Base-by-base conservation (phyloP, 1,284 basidiomycete species). In the Ustilago esculenta region DNA sequence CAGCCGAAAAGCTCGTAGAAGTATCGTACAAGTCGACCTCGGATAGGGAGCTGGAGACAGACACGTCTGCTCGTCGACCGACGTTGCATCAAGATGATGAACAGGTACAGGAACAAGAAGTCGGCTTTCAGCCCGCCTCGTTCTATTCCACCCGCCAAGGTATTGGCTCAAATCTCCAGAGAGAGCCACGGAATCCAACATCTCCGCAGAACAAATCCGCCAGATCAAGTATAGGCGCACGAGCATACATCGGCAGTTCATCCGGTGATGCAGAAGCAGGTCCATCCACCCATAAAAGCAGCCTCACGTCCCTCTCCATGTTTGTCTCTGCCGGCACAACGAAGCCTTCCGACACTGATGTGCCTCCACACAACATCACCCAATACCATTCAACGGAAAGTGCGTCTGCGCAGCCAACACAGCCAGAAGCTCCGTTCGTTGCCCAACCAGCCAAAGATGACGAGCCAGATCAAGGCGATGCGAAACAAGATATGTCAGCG, bases 271-370 rank as follows among this genome's bases (percentile, higher is more conserved):
- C 21, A 17, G 56, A 54, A 42, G 39, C 56, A 18, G 51, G 46
- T 24, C 37, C 52, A 24, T 50, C 48, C 9, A 34, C 39, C 7
- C 61, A 55, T 11, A 52, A 35, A 24, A 67, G 33, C 37, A 58
- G 65, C 11, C 65, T 68, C 43, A 68, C 65, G 36, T 68, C 65
- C 9, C 58, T 68, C n/a, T 68, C 65, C n/a, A 68, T 68, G 58
- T 63, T 66, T n/a, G 72, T 59, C 33, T 63, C 61, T 43, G 58
- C 59, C 12, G 64, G 48, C 1, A 34, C 53, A 7, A 35, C 15
- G 10, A 58, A 49, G 29, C 44, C 44, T 4, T 36, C 55, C 15
- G 57, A 59, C n/a, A 49, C 59, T 2, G 44, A 20, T 14, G 17
- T 51, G 1, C 61, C 48, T 11, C 43, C 48, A 7, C 53, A 44